Evolutionary conservation across 31 red algal genomes (phyloP).

Genomic region (Asparagopsis taxiformis): DNA sequence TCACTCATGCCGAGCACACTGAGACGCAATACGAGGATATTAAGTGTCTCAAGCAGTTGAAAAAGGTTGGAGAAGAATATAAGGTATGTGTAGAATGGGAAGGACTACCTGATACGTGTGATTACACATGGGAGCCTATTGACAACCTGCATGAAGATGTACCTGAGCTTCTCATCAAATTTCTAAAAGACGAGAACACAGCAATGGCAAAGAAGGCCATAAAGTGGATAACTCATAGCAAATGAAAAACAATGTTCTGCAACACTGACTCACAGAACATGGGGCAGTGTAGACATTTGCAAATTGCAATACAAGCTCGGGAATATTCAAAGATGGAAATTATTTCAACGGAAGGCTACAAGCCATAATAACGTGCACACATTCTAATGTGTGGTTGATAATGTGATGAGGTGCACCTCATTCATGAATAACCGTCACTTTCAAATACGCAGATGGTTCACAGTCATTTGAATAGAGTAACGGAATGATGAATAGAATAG

Average conservation of each 20-base stretch:
- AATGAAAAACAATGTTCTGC: not conserved
- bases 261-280: not conserved
- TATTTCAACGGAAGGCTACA: too few species aligned
- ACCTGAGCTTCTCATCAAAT: not conserved
- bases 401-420: too few species aligned
- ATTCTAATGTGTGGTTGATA: too few species aligned
- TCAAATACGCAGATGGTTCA: too few species aligned
- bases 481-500: too few species aligned
- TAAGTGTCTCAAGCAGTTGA: constrained; percentile 6
- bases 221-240: not conserved
- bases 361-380: too few species aligned
- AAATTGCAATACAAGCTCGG: too few species aligned
- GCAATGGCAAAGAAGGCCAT: not conserved
- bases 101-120: constrained; percentile 26
- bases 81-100: constrained; percentile 1
- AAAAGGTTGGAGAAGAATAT: constrained; percentile 7
- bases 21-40: constrained; percentile 27
- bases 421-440: too few species aligned
- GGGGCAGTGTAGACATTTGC: constrained; percentile 2
- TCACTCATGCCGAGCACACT: not conserved
- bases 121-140: constrained; percentile 34
- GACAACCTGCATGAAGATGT: constrained; percentile 13
- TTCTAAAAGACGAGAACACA: not conserved
- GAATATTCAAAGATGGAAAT: too few species aligned
- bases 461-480: too few species aligned